Evolutionary conservation across 2,329 filamentous ascomycete genomes (phyloP).

Genomic region (Xylaria sp.): DNA sequence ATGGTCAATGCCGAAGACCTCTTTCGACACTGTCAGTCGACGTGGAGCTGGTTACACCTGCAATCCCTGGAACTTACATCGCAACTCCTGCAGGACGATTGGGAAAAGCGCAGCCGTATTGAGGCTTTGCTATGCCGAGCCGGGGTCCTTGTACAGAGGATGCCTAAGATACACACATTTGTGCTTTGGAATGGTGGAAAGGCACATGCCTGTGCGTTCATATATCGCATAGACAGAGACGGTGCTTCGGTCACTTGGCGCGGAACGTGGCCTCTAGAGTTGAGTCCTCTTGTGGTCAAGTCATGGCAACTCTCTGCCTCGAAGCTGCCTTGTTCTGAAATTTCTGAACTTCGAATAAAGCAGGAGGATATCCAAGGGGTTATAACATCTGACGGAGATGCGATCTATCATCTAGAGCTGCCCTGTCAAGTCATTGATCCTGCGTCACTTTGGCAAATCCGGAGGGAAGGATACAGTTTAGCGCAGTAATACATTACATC

Average conservation of each 20-base stretch:
- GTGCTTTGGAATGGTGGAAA: slow-evolving; percentile 44
- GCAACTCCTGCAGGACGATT: slow-evolving; percentile 31
- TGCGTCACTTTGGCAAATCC: slow-evolving; percentile 44
- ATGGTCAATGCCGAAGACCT: slow-evolving; percentile 39
- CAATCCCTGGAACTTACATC: slow-evolving; percentile 45
- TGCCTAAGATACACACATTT: slow-evolving; percentile 42
- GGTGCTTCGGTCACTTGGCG: slow-evolving; percentile 41
- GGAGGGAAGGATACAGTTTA: slow-evolving; percentile 21
- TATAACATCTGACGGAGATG: slow-evolving; percentile 41
- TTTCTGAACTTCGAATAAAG: slow-evolving; percentile 34
- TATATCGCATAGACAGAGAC: slow-evolving; percentile 36
- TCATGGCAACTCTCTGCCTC: slow-evolving; percentile 34
- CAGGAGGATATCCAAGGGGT: slow-evolving; percentile 30
- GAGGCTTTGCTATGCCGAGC: slow-evolving; percentile 36
- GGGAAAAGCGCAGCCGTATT: slow-evolving; percentile 26
- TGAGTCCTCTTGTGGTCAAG: slow-evolving; percentile 36
- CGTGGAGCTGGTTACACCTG: slow-evolving; percentile 40
- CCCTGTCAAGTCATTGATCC: slow-evolving; percentile 42
- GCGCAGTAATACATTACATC: background rate
- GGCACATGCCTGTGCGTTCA: slow-evolving; percentile 43
- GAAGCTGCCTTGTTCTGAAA: slow-evolving; percentile 18
- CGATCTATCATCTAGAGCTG: slow-evolving; percentile 40
- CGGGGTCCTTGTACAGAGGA: slow-evolving; percentile 32
- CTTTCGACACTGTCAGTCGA: slow-evolving; percentile 33
- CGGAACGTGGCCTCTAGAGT: slow-evolving; percentile 41